These are phyloP conservation scores for Purshia tridentata DNA, from an alignment of 306 rosid genomes.

Conservation along the genomic window DNA sequence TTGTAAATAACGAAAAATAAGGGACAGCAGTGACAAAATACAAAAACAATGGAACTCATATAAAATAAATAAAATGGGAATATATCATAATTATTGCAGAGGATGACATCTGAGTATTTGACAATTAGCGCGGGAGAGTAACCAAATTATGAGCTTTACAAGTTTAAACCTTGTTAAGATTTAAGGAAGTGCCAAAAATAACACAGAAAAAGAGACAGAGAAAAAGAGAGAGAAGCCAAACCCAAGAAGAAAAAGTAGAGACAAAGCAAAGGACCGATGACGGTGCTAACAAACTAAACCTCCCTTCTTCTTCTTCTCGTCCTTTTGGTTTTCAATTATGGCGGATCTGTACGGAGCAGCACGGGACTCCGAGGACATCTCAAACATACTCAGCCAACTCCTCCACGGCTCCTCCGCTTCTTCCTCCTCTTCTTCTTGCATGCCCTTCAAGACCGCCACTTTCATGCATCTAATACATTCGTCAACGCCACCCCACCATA, in stretches of 20 bases:
- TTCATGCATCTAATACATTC: conserved; percentile 26
- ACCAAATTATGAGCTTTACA: conserved; percentile 30
- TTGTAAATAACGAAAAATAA: neutral
- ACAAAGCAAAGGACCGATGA: neutral
- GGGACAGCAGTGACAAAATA: neutral
- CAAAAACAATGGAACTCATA: neutral
- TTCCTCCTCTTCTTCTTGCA: conserved; percentile 28
- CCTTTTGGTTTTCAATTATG: conserved; percentile 33
- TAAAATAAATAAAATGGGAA: neutral
- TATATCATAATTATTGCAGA: too few species aligned
- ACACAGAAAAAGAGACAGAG: conserved; percentile 4
- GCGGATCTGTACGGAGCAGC: conserved; percentile 54
- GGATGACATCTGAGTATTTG: neutral
- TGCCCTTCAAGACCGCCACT: conserved; percentile 31
- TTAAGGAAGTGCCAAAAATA: neutral
- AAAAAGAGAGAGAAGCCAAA: neutral
- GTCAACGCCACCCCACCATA: conserved; percentile 21
- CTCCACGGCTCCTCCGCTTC: conserved; percentile 30
- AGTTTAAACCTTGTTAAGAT: neutral
- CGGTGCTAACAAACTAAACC: neutral
- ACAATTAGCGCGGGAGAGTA: conserved; percentile 50
- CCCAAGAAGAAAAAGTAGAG: neutral
- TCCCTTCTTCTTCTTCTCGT: neutral
- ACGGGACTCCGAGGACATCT: conserved; percentile 58
- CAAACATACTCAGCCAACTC: conserved; percentile 58